Evolutionary conservation across 179 eudicot species (phyloP).

Genomic region (Pouteria campechiana): DNA sequence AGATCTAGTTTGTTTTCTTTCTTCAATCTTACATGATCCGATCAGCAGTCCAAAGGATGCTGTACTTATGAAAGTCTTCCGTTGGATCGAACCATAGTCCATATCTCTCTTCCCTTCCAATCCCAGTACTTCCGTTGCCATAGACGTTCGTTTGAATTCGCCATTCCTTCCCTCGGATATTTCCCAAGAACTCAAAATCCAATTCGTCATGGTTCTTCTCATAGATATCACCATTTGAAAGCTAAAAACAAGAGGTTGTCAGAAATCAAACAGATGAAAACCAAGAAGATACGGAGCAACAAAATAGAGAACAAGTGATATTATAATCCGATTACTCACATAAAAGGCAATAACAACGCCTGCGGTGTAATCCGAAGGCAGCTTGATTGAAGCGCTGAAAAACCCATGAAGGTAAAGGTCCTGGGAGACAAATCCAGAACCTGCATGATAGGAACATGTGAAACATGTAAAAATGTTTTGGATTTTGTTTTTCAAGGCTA

Average conservation of each 20-base stretch:
- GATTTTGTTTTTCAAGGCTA: no score
- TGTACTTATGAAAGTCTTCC: conserved; percentile 75
- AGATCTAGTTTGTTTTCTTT: no score
- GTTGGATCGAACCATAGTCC: conserved; percentile 92
- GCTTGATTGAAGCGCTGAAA: conserved; percentile 91
- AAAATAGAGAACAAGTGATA: not conserved
- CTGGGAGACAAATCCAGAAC: conserved; percentile 90
- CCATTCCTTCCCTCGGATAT: conserved; percentile 88
- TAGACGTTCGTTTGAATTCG: conserved; percentile 86
- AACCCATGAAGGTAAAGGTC: conserved; percentile 84
- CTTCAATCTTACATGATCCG: conserved; percentile 72
- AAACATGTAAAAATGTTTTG: no score
- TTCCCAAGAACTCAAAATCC: conserved; percentile 90
- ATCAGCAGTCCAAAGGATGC: conserved; percentile 71
- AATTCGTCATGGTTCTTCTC: conserved; percentile 79
- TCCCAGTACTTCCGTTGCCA: conserved; percentile 83
- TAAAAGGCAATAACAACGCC: conserved; percentile 98
- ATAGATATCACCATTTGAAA: conserved; percentile 83
- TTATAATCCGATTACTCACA: conserved; percentile 37
- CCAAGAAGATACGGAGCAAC: not conserved
- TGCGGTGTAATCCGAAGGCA: conserved; percentile 95
- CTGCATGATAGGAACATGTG: no score
- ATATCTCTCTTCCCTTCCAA: conserved; percentile 90
- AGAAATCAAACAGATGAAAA: not conserved
- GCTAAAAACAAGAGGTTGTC: conserved; percentile 40